Evolutionary conservation across 1,139 yeast genomes (phyloP).

Genomic region (Zygoascus sp.): DNA sequence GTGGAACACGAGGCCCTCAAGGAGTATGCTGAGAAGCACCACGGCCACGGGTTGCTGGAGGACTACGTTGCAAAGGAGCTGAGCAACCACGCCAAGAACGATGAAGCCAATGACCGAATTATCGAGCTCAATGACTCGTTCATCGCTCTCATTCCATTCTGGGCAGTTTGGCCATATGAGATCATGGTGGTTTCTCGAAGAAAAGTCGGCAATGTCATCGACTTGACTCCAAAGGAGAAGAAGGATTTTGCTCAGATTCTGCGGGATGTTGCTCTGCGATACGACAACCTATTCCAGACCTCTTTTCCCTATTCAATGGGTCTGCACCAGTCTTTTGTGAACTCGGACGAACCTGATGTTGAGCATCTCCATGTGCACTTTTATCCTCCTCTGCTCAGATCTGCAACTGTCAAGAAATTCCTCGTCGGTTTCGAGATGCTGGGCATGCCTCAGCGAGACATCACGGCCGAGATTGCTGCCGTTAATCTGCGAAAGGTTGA

Average conservation of each 20-base stretch:
- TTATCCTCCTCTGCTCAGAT: conserved; percentile 70
- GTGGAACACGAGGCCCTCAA: conserved; percentile 52
- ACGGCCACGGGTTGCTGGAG: conserved; percentile 50
- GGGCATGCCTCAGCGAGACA: conserved; percentile 75
- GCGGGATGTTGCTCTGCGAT: conserved; percentile 54
- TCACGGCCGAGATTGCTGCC: conserved; percentile 75
- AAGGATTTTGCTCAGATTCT: conserved; percentile 55
- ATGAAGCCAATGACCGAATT: conserved; percentile 38
- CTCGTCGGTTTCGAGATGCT: conserved; percentile 75
- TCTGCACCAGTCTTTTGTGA: conserved; percentile 49
- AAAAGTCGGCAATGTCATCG: conserved; percentile 50
- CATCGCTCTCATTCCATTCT: conserved; percentile 69
- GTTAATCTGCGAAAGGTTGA: conserved; percentile 24
- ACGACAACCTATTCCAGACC: conserved; percentile 66
- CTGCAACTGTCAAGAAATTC: conserved; percentile 72
- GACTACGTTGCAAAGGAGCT: conserved; percentile 63
- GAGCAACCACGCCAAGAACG: conserved; percentile 38
- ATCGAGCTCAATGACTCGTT: conserved; percentile 61
- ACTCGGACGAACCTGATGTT: conserved; percentile 29
- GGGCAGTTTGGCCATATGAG: conserved; percentile 86
- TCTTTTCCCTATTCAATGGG: conserved; percentile 83
- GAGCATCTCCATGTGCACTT: conserved; percentile 76
- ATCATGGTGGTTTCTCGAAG: conserved; percentile 56
- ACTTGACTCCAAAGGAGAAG: conserved; percentile 48
- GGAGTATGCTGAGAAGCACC: conserved; percentile 42